phyloP scores from a whole-genome alignment of 129 eudicot species.

The Gnaphalium uliginosum region DNA sequence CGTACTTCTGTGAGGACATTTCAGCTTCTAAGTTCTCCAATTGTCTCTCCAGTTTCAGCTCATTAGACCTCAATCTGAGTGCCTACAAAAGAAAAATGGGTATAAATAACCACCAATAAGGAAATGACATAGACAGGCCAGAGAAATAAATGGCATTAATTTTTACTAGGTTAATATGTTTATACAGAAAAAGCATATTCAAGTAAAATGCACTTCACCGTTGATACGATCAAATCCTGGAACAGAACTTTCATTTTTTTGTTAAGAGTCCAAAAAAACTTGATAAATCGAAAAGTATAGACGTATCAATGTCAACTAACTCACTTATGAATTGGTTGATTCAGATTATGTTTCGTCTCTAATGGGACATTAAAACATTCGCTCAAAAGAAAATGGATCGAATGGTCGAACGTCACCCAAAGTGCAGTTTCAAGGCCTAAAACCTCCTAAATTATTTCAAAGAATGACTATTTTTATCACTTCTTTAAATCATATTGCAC shows the following conservation, averaged over 20 bases:
- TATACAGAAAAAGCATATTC: too few relatives aligned
- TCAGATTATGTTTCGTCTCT: not conserved
- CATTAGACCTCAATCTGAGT: slow-evolving; percentile 30
- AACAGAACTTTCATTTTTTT: too few relatives aligned
- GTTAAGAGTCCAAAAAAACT: not conserved
- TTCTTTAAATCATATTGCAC: not conserved
- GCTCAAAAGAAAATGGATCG: not conserved
- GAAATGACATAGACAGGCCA: not conserved
- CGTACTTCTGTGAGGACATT: slow-evolving; percentile 79
- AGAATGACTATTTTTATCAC: not conserved
- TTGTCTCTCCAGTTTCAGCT: slow-evolving; percentile 84
- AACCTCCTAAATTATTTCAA: slow-evolving; percentile 1
- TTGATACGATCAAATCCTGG: not conserved
- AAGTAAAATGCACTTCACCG: not conserved
- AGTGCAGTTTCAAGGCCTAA: not conserved
- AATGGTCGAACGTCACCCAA: not conserved
- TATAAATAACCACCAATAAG: slow-evolving; percentile 19
- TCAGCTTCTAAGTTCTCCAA: slow-evolving; percentile 79
- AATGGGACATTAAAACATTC: not conserved
- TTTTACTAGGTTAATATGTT: too few relatives aligned
- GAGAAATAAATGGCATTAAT: not conserved
- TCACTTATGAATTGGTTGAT: not conserved
- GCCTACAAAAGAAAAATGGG: slow-evolving; percentile 53
- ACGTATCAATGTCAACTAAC: not conserved
- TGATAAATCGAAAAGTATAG: not conserved